Evolutionary conservation across 352 stramenopile genomes (phyloP).

Genomic region (Phytophthora pisi): DNA sequence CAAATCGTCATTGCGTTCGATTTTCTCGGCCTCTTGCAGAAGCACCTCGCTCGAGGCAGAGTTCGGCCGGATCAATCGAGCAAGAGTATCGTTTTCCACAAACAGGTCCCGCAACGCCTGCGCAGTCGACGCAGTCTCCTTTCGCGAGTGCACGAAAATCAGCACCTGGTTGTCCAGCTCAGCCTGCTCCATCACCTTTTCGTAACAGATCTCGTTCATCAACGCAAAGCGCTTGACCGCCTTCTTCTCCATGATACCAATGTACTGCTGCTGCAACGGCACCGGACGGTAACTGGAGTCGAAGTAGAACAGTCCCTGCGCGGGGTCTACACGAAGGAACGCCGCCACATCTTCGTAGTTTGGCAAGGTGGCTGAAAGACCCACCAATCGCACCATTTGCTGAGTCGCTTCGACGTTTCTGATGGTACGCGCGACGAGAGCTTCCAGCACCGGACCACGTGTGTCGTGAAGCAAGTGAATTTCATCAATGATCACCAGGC

Average conservation of each 20-base stretch:
- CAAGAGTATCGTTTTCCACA: conserved; percentile 95
- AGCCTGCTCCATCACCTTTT: conserved; percentile 96
- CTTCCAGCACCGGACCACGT: conserved; percentile 98
- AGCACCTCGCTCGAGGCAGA: conserved; percentile 93
- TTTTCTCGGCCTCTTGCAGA: conserved; percentile 91
- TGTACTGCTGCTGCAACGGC: conserved; percentile 99
- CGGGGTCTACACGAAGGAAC: conserved; percentile 97
- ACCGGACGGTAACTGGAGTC: conserved; percentile 99
- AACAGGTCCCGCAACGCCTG: conserved; percentile 96
- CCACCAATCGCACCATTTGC: conserved; percentile 97
- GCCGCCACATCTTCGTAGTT: conserved; percentile 99
- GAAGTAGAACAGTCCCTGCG: conserved; percentile 99
- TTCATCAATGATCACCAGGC: conserved; percentile 99
- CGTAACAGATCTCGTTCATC: conserved; percentile 99
- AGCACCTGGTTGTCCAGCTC: conserved; percentile 97
- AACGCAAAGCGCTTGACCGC: conserved; percentile 98
- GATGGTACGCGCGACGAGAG: conserved; percentile 97
- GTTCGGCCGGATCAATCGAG: conserved; percentile 89
- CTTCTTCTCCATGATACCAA: conserved; percentile 99
- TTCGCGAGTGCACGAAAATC: conserved; percentile 99
- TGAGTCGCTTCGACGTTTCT: conserved; percentile 98
- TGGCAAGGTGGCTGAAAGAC: conserved; percentile 98
- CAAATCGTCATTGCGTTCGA: conserved; percentile 96
- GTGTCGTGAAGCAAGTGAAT: conserved; percentile 99
- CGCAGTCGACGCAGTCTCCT: conserved; percentile 97